Evolutionary conservation across 805 yeast genomes (phyloP).

Genomic region (Vanderwaltozyma yarrowii): DNA sequence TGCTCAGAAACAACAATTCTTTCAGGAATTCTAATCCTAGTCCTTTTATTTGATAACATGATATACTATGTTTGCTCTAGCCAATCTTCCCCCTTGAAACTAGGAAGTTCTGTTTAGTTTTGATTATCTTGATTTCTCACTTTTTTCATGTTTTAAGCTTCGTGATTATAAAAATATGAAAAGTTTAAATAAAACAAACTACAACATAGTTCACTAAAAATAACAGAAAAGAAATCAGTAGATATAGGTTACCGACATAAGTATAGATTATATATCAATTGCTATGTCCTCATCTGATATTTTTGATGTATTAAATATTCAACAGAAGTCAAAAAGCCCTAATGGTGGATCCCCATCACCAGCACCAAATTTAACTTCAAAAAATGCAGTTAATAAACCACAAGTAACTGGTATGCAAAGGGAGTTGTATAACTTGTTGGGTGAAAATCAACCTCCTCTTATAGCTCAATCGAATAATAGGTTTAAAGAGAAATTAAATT

Average conservation of each 20-base stretch:
- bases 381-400: constrained; percentile 7
- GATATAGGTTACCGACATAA: too few species aligned
- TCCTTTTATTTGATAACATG: constrained; percentile 21
- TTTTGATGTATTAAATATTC: constrained; percentile 63
- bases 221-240: too few species aligned
- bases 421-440: constrained; percentile 78
- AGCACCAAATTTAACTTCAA: constrained; percentile 6
- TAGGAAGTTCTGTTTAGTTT: too few species aligned
- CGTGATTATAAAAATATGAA: too few species aligned
- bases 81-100: too few species aligned
- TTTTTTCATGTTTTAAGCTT: too few species aligned
- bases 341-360: constrained; percentile 10
- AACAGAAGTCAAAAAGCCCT: constrained; percentile 20
- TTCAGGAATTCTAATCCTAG: constrained; percentile 60
- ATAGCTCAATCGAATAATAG: constrained; percentile 40
- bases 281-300: constrained; percentile 52
- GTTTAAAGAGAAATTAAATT: constrained; percentile 55
- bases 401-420: constrained; percentile 67
- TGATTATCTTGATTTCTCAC: neutral
- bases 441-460: constrained; percentile 85
- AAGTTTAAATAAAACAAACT: too few species aligned
- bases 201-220: too few species aligned
- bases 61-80: neutral
- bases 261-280: too few species aligned
- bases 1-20: constrained; percentile 27